These are phyloP conservation scores for Aspergillus sp. DNA, from an alignment of 2,329 filamentous ascomycete genomes.

Conservation along the genomic window DNA sequence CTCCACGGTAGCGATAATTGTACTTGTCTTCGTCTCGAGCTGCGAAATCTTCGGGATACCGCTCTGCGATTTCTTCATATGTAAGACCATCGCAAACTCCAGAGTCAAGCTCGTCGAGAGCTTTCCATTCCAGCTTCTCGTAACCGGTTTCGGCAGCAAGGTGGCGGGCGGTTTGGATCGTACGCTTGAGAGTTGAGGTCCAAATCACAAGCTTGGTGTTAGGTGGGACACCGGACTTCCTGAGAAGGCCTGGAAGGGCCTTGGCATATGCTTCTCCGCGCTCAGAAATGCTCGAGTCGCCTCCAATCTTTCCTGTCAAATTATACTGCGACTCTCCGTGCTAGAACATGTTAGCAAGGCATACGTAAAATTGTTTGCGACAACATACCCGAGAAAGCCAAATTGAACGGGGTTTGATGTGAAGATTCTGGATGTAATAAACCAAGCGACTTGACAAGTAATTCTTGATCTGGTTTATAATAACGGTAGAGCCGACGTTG, in stretches of 20 bases:
- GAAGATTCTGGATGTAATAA: conserved; percentile 97
- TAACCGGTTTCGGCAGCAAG: conserved; percentile 71
- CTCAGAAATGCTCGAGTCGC: conserved; percentile 83
- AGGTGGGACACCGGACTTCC: conserved; percentile 78
- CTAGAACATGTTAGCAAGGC: conserved; percentile 50
- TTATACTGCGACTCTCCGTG: conserved; percentile 97
- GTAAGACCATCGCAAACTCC: conserved; percentile 97
- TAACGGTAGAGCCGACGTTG: conserved; percentile 92
- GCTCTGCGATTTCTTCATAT: conserved; percentile 89
- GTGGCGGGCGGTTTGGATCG: conserved; percentile 87
- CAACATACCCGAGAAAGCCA: conserved; percentile 85
- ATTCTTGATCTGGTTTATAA: conserved; percentile 97
- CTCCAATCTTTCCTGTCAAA: conserved; percentile 86
- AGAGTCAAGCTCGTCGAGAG: conserved; percentile 93
- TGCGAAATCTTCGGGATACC: conserved; percentile 91
- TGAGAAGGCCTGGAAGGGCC: conserved; percentile 81
- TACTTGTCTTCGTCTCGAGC: conserved; percentile 98
- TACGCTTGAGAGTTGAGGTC: conserved; percentile 79
- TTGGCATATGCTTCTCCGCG: conserved; percentile 87
- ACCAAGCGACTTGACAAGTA: conserved; percentile 96
- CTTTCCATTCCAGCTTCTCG: conserved; percentile 98
- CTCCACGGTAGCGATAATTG: conserved; percentile 97
- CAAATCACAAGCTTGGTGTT: conserved; percentile 70
- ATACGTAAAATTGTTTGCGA: background rate
- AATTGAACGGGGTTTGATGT: conserved; percentile 94